A percentile compares a stretch with the other conserved stretches of the same genome.
Conservation (phyloP, 2,329 filamentous ascomycete species). For the Chaetoscypha palmicola region DNA sequence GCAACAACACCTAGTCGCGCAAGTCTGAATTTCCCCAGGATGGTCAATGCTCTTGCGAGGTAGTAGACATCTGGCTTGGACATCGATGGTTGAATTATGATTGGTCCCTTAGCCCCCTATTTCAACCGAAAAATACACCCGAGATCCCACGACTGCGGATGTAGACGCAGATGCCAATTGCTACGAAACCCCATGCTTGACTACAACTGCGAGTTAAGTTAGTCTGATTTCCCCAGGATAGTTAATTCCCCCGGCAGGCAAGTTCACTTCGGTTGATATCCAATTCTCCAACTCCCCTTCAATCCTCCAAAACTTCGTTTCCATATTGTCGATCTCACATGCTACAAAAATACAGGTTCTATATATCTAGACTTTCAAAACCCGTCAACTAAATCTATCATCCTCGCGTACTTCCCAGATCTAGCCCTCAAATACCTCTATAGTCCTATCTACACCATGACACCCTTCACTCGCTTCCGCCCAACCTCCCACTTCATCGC, state of each 20-base stretch:
- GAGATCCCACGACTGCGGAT: no score
- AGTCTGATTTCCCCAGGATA: background rate
- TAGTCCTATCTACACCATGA: background rate
- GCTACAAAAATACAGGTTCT: background rate
- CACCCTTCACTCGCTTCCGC: constrained; percentile 15
- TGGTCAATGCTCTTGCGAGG: background rate
- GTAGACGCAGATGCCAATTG: background rate
- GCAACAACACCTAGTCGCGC: background rate
- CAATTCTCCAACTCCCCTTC: no score
- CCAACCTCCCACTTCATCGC: constrained; percentile 44
- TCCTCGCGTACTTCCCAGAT: background rate
- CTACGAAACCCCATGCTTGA: background rate
- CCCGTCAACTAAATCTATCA: background rate
- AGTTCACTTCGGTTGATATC: no score
- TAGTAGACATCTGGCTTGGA: no score
- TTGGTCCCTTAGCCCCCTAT: background rate
- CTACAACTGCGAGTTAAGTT: background rate
- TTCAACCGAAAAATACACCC: background rate
- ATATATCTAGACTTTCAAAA: background rate
- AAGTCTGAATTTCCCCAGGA: background rate
- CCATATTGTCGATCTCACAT: no score
- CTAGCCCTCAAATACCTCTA: background rate
- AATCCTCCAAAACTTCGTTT: no score
- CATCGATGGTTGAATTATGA: constrained; percentile 4
- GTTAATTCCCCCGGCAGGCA: background rate